Evolutionary conservation across 2,329 filamentous ascomycete species (phyloP).

Genomic region (Gliomastix tumulicola): DNA sequence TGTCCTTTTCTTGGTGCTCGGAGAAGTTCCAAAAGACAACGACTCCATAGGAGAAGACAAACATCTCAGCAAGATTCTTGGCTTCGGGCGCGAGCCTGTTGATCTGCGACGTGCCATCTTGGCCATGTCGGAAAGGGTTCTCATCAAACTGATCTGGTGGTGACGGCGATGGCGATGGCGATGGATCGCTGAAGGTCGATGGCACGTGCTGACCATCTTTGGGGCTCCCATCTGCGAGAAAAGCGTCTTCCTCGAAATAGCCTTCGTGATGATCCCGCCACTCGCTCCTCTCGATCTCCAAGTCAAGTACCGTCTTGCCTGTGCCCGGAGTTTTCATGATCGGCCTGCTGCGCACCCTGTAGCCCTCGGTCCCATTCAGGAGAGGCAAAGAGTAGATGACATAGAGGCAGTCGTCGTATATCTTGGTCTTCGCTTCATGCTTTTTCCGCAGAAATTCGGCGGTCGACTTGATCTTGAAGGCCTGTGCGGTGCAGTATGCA

Average conservation of each 20-base stretch:
- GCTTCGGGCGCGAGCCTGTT: conserved; percentile 61
- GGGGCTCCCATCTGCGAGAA: conserved; percentile 25
- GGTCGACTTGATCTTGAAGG: conserved; percentile 83
- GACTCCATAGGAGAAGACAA: conserved; percentile 94
- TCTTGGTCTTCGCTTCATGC: conserved; percentile 86
- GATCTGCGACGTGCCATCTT: conserved; percentile 40
- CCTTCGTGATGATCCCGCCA: conserved; percentile 83
- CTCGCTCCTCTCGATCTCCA: conserved; percentile 94
- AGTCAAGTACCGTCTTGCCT: conserved; percentile 84
- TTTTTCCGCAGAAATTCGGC: conserved; percentile 81
- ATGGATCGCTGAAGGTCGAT: conserved; percentile 24
- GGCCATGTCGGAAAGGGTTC: conserved; percentile 19
- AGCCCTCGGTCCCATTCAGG: conserved; percentile 78
- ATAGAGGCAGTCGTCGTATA: conserved; percentile 97
- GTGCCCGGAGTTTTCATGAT: conserved; percentile 84
- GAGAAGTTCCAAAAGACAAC: conserved; percentile 99
- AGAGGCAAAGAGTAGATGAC: conserved; percentile 90
- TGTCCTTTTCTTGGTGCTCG: conserved; percentile 91
- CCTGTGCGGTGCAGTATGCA: conserved; percentile 92
- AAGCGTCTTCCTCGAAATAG: conserved; percentile 72
- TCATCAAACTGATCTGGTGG: too few relatives aligned
- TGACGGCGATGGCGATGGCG: too few relatives aligned
- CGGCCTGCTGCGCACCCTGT: conserved; percentile 81
- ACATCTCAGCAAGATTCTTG: conserved; percentile 86
- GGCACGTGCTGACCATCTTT: conserved; percentile 11